phyloP scores from a whole-genome alignment of 1,139 yeast species.

The Hansenula lynferdii region DNA sequence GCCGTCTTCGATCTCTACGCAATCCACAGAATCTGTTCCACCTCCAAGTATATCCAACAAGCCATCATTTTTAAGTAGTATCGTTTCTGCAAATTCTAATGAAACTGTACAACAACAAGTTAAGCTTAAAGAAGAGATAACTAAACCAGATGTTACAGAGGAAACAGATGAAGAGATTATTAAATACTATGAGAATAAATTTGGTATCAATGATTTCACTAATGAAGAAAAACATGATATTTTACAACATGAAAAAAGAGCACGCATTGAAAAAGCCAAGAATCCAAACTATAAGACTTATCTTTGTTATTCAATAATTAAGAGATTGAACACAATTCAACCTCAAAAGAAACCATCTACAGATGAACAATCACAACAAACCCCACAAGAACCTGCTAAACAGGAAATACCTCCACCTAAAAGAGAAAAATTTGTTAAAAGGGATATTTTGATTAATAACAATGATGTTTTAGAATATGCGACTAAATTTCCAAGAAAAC shows the following conservation, averaged over 20 bases:
- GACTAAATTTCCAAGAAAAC: conserved; percentile 39
- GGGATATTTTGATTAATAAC: conserved; percentile 33
- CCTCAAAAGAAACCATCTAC: conserved; percentile 4
- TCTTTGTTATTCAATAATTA: conserved; percentile 23
- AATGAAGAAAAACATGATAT: conserved; percentile 24
- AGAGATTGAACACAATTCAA: conserved; percentile 20
- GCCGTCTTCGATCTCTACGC: too few species aligned
- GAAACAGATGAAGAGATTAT: conserved; percentile 23
- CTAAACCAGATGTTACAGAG: conserved; percentile 19
- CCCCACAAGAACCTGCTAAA: too few species aligned
- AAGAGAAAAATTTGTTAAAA: conserved; percentile 11
- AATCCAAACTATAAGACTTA: conserved; percentile 23
- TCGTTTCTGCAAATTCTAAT: not conserved
- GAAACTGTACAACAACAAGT: conserved; percentile 1
- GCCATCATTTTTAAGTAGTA: not conserved
- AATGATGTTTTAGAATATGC: conserved; percentile 42
- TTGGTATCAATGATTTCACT: conserved; percentile 20
- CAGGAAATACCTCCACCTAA: too few species aligned
- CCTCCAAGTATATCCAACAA: not conserved
- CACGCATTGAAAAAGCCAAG: conserved; percentile 20
- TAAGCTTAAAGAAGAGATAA: conserved; percentile 17
- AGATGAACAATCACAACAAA: not conserved
- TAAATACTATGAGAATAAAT: conserved; percentile 22
- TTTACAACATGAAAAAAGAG: conserved; percentile 23
- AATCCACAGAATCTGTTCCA: not conserved